phyloP scores from a whole-genome alignment of 2,329 filamentous ascomycete genomes.

The Colletotrichum sp. region DNA sequence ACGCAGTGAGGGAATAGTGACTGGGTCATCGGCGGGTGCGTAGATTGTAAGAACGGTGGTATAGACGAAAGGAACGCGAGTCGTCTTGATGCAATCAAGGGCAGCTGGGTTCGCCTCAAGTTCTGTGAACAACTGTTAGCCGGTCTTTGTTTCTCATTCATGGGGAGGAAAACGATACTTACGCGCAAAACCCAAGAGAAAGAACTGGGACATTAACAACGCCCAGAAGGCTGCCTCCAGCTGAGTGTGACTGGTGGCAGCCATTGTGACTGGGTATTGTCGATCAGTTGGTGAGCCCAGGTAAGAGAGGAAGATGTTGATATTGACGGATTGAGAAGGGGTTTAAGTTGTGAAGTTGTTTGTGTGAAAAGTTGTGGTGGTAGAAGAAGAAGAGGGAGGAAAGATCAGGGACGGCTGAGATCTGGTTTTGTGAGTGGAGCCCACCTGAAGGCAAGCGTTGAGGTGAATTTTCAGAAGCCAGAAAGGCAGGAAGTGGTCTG shows the following conservation, averaged over 20 bases:
- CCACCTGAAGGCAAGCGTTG: background rate
- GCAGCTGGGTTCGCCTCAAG: background rate
- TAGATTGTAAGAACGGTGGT: background rate
- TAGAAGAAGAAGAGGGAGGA: background rate
- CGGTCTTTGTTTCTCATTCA: fast-evolving
- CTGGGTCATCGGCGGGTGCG: background rate
- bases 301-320: background rate
- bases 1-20: background rate
- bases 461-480: background rate
- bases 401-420: background rate
- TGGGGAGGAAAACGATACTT: background rate
- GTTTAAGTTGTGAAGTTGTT: background rate
- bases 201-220: background rate
- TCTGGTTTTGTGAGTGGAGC: background rate
- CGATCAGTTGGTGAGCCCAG: background rate
- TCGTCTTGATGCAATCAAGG: background rate
- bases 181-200: background rate
- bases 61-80: background rate
- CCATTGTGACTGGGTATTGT: background rate
- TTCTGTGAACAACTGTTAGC: background rate
- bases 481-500: background rate
- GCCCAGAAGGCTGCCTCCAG: background rate
- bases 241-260: background rate
- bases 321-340: background rate
- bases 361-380: too few species aligned